Base-by-base conservation (phyloP, 2,329 filamentous ascomycete genomes). In the Diplocarpon rosae region DNA sequence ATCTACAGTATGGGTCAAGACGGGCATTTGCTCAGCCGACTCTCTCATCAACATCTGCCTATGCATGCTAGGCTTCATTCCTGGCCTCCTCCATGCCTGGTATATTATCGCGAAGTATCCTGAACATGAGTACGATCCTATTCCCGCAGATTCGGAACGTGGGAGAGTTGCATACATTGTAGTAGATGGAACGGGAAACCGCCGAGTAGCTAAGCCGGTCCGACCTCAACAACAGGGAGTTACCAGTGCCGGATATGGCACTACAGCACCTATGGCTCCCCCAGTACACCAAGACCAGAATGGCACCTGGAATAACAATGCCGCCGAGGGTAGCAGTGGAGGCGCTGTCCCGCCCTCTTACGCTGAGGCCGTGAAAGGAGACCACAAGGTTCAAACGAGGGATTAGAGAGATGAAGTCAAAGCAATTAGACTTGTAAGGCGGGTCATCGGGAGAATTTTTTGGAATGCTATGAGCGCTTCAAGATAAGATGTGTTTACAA, bases 61-160 rank as follows among this genome's bases (percentile, higher is more conserved):
- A 58, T 92, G 84, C 65, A 63, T 78, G 43, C 77, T 90, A 16
- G 85, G 82, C 57, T 87, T 73, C 61, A 66, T 96, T 48, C 90
- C 90, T 15, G 90, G 90, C 49, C 82, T 96, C 39, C 69, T 98
- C 2, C 92, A 98, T 69, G 78, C 89, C 51, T 96, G 92, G 90
- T 98, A 96, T 73, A 94, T 96, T 66, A 95, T 98, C 66, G 77
- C 85, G 59, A 83, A 85, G 62, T 85, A 83, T 64, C 92, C 92
- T 47, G 90, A 95, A 49, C 65, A 75, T 33, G 72, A 80, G 47
- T 88, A 92, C 66, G 76, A 85, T 55, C 67, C 70, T 40, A 63
- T 84, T 33, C 66, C 75, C 5, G 62, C 65, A 31, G 76, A 79
- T 42, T 73, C 67, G 44, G 72, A 73, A 50, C 66, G 69, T 55